Conservation (phyloP, 2,329 filamentous ascomycete species). For the Eutypa lata region DNA sequence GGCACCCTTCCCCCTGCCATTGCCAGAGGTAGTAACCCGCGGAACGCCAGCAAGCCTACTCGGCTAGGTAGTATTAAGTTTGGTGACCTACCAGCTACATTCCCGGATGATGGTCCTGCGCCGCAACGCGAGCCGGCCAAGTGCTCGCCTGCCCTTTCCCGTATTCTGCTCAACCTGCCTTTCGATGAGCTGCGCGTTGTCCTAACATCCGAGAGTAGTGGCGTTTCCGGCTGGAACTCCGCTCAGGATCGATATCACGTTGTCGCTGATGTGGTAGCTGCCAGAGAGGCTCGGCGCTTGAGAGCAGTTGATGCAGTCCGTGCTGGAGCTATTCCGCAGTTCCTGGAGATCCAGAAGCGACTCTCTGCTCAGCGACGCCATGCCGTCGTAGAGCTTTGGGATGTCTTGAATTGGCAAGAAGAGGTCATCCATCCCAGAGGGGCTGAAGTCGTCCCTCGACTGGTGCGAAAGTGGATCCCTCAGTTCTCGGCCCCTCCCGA, state of each 20-base stretch:
- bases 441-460: constrained; percentile 38
- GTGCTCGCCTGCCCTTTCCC: constrained; percentile 56
- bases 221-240: constrained; percentile 48
- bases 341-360: constrained; percentile 30
- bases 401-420: constrained; percentile 49
- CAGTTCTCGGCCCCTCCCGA: constrained; percentile 23
- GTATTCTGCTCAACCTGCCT: constrained; percentile 66
- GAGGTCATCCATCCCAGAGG: constrained; percentile 34
- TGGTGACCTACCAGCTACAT: constrained; percentile 55
- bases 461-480: constrained; percentile 45
- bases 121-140: constrained; percentile 26
- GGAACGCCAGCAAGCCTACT: constrained; percentile 39
- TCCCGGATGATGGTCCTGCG: constrained; percentile 26
- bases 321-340: constrained; percentile 31
- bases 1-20: constrained; percentile 32
- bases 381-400: constrained; percentile 41
- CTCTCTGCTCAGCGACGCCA: constrained; percentile 36
- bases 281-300: constrained; percentile 56
- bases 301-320: constrained; percentile 42
- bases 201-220: constrained; percentile 58
- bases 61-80: constrained; percentile 66
- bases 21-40: constrained; percentile 34
- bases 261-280: constrained; percentile 48
- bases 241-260: constrained; percentile 45
- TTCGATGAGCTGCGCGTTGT: constrained; percentile 64